phyloP scores from a whole-genome alignment of 139 green algal species.

The Tetratostichococcus sp. region DNA sequence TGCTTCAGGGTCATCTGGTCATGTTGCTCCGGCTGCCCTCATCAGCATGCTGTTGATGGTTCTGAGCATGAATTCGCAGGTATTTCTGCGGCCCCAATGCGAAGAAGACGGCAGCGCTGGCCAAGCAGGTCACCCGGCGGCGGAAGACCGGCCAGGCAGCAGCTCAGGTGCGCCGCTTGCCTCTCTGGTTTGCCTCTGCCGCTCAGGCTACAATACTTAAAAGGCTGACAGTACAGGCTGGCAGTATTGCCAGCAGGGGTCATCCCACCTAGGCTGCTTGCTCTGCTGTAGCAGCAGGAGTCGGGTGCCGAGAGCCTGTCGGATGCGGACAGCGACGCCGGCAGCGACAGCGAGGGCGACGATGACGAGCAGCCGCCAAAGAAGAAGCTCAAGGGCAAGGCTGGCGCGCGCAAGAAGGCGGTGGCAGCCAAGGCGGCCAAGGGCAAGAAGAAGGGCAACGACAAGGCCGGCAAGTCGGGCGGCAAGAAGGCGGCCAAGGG shows the following conservation, averaged over 20 bases:
- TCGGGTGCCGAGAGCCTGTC: not conserved
- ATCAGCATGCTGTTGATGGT: too few relatives aligned
- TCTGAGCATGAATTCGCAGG: too few relatives aligned
- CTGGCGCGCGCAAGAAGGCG: not conserved
- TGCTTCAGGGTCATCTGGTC: too few relatives aligned
- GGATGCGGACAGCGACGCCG: not conserved
- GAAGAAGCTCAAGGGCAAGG: constrained; percentile 13
- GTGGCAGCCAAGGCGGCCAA: not conserved
- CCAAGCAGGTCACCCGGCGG: constrained; percentile 79
- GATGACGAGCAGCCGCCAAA: constrained; percentile 21
- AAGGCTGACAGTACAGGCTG: too few relatives aligned
- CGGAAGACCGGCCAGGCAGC: not conserved
- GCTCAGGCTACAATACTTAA: too few relatives aligned
- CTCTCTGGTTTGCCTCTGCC: too few relatives aligned
- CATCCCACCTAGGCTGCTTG: not conserved
- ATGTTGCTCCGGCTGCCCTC: too few relatives aligned
- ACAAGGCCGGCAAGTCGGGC: constrained; percentile 9
- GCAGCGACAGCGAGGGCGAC: constrained; percentile 19
- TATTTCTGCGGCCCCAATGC: constrained; percentile 94
- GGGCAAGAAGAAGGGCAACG: constrained; percentile 5
- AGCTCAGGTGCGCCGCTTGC: not conserved
- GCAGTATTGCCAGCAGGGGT: too few relatives aligned
- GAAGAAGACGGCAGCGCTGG: constrained; percentile 70
- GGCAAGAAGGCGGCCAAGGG: constrained; percentile 19
- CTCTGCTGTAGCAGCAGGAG: not conserved